Base-by-base conservation (phyloP, 1,139 yeast genomes). In the Yamadazyma diospyri region DNA sequence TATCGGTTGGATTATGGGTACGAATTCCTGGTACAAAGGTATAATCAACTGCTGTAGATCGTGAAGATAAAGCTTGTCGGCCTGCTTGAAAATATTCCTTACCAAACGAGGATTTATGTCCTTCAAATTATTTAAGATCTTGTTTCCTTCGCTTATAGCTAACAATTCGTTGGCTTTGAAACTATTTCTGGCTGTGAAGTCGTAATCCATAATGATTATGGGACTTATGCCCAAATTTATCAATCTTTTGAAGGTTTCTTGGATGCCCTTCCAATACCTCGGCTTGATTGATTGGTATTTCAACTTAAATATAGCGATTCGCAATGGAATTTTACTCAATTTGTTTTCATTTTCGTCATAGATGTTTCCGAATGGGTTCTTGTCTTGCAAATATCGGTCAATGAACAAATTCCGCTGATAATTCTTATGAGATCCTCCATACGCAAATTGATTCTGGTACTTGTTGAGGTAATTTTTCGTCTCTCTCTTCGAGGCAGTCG, bases 401-500 rank as follows among this genome's bases (percentile, higher is more conserved):
- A 72, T 55, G 42, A 65, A 55, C 36, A 60, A 28, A 36, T 59
- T 62, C 30, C 73, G 45, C 47, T 72, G 72, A 38, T 42, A 43
- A 28, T 58, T 62, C 31, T 56, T 47, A 21, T 42, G 45, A 5
- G 40, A 36, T 9, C 42, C 48, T 27, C 35, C 40, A 36, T 56
- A 55, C 35, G 60, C 61, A 42, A 63, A 61, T 41, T 61, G 71
- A 47, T 65, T 58, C 51, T 68, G 61, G 46, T 83, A 83, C 53
- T 79, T 81, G 25, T 70, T 59, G 31, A 83, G 55, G 48, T 82
- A 83, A 38, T 77, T 78, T 41, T 69, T 66, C 3, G 87, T 86
- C 50, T 83, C 94, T 42, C 94, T 56, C 51, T 81, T 81, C 1
- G 92, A 82, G 9, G 89, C 83, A 5, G 94, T 81, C 5, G 87